phyloP scores from a whole-genome alignment of 495 filamentous ascomycete genomes.

The Staphylotrichum tortipilum region DNA sequence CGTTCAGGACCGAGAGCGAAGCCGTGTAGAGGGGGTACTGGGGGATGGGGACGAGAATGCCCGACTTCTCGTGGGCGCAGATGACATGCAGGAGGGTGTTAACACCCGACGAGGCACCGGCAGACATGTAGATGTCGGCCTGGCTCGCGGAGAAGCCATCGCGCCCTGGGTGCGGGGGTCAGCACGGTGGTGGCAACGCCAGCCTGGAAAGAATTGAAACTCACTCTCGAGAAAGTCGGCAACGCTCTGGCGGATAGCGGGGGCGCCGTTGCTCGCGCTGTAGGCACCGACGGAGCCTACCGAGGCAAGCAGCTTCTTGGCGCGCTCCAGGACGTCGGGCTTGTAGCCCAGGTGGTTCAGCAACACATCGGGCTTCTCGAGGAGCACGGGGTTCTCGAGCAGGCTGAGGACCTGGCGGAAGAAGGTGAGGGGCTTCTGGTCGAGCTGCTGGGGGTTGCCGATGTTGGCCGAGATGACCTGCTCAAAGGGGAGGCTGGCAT shows the following conservation, averaged over 20 bases:
- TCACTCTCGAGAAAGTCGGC: slow-evolving; percentile 83
- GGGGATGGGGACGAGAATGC: slow-evolving; percentile 88
- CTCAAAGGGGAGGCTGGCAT: slow-evolving; percentile 69
- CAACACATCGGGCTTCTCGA: slow-evolving; percentile 67
- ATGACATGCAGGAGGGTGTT: slow-evolving; percentile 87
- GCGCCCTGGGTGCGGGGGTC: slow-evolving; percentile 42
- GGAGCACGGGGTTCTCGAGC: slow-evolving; percentile 76
- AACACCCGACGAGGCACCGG: slow-evolving; percentile 87
- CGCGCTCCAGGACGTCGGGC: slow-evolving; percentile 77
- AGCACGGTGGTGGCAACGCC: neutral
- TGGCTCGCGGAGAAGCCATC: slow-evolving; percentile 80
- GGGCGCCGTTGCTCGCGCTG: slow-evolving; percentile 83
- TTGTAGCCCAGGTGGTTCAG: slow-evolving; percentile 69
- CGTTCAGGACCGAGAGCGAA: slow-evolving; percentile 76
- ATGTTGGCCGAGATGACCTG: slow-evolving; percentile 95
- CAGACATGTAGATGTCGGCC: slow-evolving; percentile 73
- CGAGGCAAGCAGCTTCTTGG: slow-evolving; percentile 65
- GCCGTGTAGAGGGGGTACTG: slow-evolving; percentile 98
- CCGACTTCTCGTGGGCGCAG: slow-evolving; percentile 67
- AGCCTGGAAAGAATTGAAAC: slow-evolving; percentile 5
- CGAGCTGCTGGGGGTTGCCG: slow-evolving; percentile 96
- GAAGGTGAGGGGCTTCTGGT: slow-evolving; percentile 98
- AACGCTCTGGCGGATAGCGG: slow-evolving; percentile 75
- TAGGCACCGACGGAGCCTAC: slow-evolving; percentile 93
- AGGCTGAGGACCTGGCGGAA: slow-evolving; percentile 95